These are phyloP conservation scores for Globisporangium paddicum DNA, from an alignment of 352 stramenopile genomes.

Conservation along the genomic window DNA sequence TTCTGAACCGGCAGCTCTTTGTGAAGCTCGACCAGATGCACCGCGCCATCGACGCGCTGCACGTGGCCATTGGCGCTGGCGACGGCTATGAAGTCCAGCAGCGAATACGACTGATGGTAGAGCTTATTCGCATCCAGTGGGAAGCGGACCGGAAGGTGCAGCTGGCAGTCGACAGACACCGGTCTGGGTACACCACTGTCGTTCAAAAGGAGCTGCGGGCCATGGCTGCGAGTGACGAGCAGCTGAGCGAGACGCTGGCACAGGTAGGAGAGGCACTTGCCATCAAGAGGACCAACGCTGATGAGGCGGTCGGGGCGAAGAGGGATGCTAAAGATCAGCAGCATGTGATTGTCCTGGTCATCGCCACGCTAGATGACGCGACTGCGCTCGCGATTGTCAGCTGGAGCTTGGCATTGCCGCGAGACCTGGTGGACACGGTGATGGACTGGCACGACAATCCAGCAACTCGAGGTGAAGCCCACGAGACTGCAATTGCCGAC, in stretches of 20 bases:
- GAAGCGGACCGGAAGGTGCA: slow-evolving; percentile 4
- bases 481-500: not conserved
- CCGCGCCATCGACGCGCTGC: not conserved
- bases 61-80: not conserved
- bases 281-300: not conserved
- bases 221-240: not conserved
- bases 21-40: slow-evolving; percentile 6
- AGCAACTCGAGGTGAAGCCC: not conserved
- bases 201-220: not conserved
- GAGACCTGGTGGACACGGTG: not conserved
- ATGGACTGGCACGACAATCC: not conserved
- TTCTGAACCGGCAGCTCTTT: slow-evolving; percentile 7
- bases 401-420: not conserved
- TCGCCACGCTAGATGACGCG: not conserved
- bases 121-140: not conserved
- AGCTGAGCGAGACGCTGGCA: not conserved
- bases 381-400: not conserved
- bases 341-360: not conserved
- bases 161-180: slow-evolving; percentile 3
- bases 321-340: no score
- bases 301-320: no score
- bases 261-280: not conserved
- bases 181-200: not conserved
- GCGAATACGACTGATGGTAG: no score
- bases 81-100: no score